Percentiles rank a stretch among this genome's conserved stretches.
Conservation (phyloP, 2,329 filamentous ascomycete genomes). For the Talaromyces sp. region DNA sequence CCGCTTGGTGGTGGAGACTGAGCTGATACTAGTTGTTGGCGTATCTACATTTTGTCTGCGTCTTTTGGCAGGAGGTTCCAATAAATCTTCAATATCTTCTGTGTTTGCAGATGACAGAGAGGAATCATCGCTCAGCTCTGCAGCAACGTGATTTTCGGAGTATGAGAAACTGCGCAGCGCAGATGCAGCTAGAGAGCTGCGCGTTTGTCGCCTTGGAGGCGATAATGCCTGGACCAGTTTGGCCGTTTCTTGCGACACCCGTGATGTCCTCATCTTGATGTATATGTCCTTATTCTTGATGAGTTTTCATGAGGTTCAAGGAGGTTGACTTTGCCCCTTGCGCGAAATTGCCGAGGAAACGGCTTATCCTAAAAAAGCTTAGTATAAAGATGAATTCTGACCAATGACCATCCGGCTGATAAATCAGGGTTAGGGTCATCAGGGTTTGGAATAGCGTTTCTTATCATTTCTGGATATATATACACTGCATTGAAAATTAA, state of each 20-base stretch:
- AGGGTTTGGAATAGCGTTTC: not conserved
- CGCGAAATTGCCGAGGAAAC: not conserved
- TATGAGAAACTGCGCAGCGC: slow-evolving; percentile 32
- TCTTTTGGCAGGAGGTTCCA: slow-evolving; percentile 45
- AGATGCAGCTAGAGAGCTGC: slow-evolving; percentile 39
- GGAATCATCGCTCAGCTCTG: slow-evolving; percentile 32
- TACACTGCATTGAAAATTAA: not conserved
- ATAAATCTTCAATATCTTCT: slow-evolving; percentile 60
- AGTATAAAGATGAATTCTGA: not conserved
- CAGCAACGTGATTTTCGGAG: slow-evolving; percentile 25
- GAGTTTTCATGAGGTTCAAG: not conserved
- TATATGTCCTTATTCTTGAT: not conserved
- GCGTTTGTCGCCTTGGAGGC: slow-evolving; percentile 44
- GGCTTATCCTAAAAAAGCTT: not conserved
- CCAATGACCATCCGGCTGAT: not conserved
- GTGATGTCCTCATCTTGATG: slow-evolving; percentile 56
- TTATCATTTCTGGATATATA: not conserved
- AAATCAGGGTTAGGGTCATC: not conserved
- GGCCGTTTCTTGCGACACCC: slow-evolving; percentile 58
- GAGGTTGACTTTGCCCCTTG: not conserved
- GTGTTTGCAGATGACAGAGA: slow-evolving; percentile 39
- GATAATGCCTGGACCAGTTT: slow-evolving; percentile 55
- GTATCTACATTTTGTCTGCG: slow-evolving; percentile 47
- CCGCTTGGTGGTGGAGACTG: slow-evolving; percentile 21
- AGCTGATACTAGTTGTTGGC: slow-evolving; percentile 26